Conservation (phyloP, 805 yeast species). For the Candida nemodendra region DNA sequence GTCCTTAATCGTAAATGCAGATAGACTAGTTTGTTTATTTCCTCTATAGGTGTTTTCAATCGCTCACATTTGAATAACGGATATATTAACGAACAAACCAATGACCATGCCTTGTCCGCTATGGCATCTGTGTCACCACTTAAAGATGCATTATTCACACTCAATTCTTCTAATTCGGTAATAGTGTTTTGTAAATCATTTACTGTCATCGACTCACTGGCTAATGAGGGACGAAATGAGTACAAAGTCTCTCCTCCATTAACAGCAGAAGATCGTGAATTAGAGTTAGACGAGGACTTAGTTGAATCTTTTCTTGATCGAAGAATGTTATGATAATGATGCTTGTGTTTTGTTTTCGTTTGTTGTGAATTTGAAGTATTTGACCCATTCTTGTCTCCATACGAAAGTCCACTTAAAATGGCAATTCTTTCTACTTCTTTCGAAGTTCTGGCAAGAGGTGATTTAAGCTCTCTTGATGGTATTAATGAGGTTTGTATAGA, state of each 20-base stretch:
- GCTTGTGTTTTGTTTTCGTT: constrained; percentile 28
- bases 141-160: constrained; percentile 25
- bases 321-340: constrained; percentile 28
- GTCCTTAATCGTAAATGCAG: constrained; percentile 29
- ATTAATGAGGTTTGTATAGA: constrained; percentile 28
- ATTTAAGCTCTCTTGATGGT: constrained; percentile 28
- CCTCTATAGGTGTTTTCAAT: constrained; percentile 54
- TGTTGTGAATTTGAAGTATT: constrained; percentile 10
- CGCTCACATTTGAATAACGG: constrained; percentile 51
- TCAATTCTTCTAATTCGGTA: constrained; percentile 29
- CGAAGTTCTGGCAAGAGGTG: constrained; percentile 31
- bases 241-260: constrained; percentile 36
- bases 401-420: constrained; percentile 15
- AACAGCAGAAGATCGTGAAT: constrained; percentile 31
- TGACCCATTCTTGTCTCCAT: constrained; percentile 7
- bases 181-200: constrained; percentile 32
- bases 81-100: constrained; percentile 40
- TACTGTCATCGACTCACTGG: constrained; percentile 25
- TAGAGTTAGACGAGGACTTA: constrained; percentile 39
- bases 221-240: constrained; percentile 34
- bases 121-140: constrained; percentile 38
- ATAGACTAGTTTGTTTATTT: constrained; percentile 48
- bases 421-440: constrained; percentile 34
- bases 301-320: constrained; percentile 31
- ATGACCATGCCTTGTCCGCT: constrained; percentile 51